Base-by-base conservation (phyloP, 2,329 filamentous ascomycete genomes). In the Aschersonia sp. region DNA sequence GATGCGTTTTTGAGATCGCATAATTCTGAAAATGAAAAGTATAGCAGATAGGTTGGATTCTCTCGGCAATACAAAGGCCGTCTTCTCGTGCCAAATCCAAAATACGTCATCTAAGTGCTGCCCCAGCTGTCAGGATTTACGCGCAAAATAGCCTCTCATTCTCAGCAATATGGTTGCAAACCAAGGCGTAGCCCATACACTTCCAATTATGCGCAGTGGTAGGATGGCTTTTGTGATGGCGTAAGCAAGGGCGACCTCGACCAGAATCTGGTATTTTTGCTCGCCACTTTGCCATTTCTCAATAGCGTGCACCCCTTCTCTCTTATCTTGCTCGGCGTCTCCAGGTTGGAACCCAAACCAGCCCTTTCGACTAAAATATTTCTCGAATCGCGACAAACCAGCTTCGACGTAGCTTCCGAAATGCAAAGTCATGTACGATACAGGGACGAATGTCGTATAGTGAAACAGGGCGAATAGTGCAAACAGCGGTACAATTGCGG, bases 151-250 rank as follows among this genome's bases (percentile, higher is more conserved):
- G 11, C 52, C 53, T 46, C 59, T 62, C 22, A 63, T 47, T 44
- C 63, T 63, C 10, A 84, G 64, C 40, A 85, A 67, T 29, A 76
- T 67, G 42, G 81, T 75, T 2, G 89, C 89, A 71, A 97, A 94
- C 84, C 87, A 94, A 4, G 92, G 92, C 44, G 92, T 95, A 11
- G 77, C 83, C 87, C 85, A 94, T 4, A 94, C 74, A 66, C 89
- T 95, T 6, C 79, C 65, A 30, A 83, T 68, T 51, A 98, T 76
- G 54, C 92, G 75, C 10, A 85, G 57, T 0, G 92, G 87, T 52
- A 98, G 62, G 49, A 97, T 59, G 12, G 79, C 80, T 67, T 98
- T 98, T 1, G 87, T 94, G 52, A 95, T 76, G 1, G 87, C 84
- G 69, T 92, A 98, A 5, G 92, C 89, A 22, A 92, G 83, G 30